Evolutionary conservation across 257 asterid genomes (phyloP), one percentile per base, ranked within the genome.

Genomic region (Solanum appendiculatum): DNA sequence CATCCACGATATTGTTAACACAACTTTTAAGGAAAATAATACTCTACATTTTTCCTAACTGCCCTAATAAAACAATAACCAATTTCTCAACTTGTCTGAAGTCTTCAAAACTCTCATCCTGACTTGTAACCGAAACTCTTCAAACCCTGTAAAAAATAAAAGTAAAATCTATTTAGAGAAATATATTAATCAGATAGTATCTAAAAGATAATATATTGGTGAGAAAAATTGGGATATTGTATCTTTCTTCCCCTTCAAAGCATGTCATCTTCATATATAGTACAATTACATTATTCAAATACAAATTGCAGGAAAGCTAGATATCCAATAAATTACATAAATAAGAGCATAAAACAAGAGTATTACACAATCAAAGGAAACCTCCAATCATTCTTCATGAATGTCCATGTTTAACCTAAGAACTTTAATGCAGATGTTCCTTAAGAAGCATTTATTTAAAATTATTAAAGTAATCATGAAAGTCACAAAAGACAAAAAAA

Each of bases 381-480:
- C 98, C 87, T 94, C 99, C 88, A 18, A 6, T 14, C 20, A 6
- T 51, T 51, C n/a, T 51, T 51, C 60, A 51, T 51, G 58, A 13
- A 48, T 48, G 58, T 48, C 8, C 58, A 48, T 48, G 21, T 15
- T 48, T 48, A 48, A 15, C 58, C 7, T 48, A 14, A 48, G 21
- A 48, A 48, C 58, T 15, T 15, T 8, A 14, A 48, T 48, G 23
- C 48, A 48, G 21, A 48, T 48, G 56, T 48, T 48, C 20, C 8
- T 48, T 48, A 15, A 48, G 7, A 48, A 15, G 56, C 18, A 48
- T 48, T 48, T 48, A 48, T 48, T 48, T 48, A 21, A 48, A 5
- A 48, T 15, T 48, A 15, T 48, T 18, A 48, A 48, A 15, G 58
- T 48, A 15, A 48, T 48, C 58, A 16, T 48, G 58, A 16, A 48